phyloP scores from a whole-genome alignment of 257 asterid species.

The Gentiana dahurica region DNA sequence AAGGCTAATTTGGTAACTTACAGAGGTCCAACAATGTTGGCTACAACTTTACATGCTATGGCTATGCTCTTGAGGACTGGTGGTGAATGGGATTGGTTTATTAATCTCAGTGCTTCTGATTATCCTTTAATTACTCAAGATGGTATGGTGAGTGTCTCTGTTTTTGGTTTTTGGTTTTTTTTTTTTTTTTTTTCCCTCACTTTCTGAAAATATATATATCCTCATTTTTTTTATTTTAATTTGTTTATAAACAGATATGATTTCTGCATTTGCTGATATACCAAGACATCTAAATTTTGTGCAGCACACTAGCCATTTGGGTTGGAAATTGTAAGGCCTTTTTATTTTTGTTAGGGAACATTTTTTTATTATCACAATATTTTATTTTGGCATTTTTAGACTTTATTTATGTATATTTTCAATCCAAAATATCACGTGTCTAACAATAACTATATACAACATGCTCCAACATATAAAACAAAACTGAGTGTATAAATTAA shows the following conservation, averaged over 20 bases:
- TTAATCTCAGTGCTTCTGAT: constrained; percentile 90
- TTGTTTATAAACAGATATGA: constrained; percentile 49
- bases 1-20: constrained; percentile 69
- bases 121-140: constrained; percentile 92
- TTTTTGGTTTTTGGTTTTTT: not conserved
- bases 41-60: constrained; percentile 75
- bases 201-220: not conserved
- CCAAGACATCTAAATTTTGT: constrained; percentile 75
- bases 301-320: constrained; percentile 84
- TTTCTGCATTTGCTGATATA: constrained; percentile 62
- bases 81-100: constrained; percentile 87
- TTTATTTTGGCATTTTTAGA: too few species aligned
- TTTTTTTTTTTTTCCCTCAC: too few species aligned
- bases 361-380: too few species aligned
- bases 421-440: too few species aligned
- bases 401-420: too few species aligned
- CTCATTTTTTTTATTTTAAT: constrained; percentile 1
- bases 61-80: constrained; percentile 53
- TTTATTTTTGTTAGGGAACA: not conserved
- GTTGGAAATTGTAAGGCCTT: constrained; percentile 63
- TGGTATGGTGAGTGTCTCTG: constrained; percentile 80
- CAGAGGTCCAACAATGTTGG: constrained; percentile 93
- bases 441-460: too few species aligned
- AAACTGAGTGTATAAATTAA: too few species aligned
- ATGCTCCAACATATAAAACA: too few species aligned